Percentiles rank a stretch among this genome's conserved stretches.
Conservation (phyloP, 1,284 basidiomycete species). For the Papiliotrema terrestris region DNA sequence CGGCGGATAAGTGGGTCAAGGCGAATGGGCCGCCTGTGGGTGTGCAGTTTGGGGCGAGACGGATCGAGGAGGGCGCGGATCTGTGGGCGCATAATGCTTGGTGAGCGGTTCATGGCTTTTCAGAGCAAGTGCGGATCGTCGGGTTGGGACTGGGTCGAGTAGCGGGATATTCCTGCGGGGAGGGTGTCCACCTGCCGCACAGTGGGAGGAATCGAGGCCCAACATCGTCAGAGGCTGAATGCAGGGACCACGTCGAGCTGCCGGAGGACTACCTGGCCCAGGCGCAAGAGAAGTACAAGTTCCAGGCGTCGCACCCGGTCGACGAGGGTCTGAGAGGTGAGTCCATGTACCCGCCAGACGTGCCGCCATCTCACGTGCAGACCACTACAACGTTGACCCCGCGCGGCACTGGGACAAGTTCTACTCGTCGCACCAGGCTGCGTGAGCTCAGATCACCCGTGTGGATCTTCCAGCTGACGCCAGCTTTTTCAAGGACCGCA, state of each 20-base stretch:
- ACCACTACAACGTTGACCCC: slow-evolving; percentile 39
- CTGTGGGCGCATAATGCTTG: slow-evolving; percentile 48
- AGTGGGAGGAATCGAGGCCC: background rate
- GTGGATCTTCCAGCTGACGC: background rate
- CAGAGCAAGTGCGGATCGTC: background rate
- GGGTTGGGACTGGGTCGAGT: slow-evolving; percentile 9
- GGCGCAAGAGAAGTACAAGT: slow-evolving; percentile 64
- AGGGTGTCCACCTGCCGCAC: background rate
- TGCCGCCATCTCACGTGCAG: slow-evolving; percentile 11
- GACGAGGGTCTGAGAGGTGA: slow-evolving; percentile 58
- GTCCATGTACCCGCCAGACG: slow-evolving; percentile 1
- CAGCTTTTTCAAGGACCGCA: slow-evolving; percentile 89
- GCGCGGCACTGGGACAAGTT: slow-evolving; percentile 74
- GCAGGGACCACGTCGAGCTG: slow-evolving; percentile 78
- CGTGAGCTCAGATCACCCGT: slow-evolving; percentile 15
- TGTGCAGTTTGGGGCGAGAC: slow-evolving; percentile 42
- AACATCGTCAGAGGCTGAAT: no score
- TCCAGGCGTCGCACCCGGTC: slow-evolving; percentile 67
- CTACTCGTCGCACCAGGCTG: slow-evolving; percentile 70
- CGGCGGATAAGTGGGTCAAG: slow-evolving; percentile 45
- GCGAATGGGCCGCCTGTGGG: slow-evolving; percentile 44
- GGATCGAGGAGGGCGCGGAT: slow-evolving; percentile 40
- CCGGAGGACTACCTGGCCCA: slow-evolving; percentile 69
- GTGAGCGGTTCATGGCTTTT: slow-evolving; percentile 17
- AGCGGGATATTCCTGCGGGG: slow-evolving; percentile 2